These are phyloP conservation scores for Trypanosoma boissoni DNA, from an alignment of 208 protist genomes.

Conservation along the genomic window DNA sequence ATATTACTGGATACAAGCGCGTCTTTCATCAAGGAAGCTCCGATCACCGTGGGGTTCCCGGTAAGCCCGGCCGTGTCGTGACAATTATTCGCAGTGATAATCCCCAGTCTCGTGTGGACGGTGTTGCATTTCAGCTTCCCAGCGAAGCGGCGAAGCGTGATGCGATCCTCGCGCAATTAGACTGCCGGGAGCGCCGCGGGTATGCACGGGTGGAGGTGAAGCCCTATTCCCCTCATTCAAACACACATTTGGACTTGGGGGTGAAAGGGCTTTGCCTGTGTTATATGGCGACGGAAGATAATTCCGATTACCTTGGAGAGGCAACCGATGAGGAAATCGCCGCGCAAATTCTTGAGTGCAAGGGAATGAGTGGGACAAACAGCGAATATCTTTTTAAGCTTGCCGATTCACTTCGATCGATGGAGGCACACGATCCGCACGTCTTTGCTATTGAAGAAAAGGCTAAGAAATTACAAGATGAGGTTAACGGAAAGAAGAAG, in stretches of 20 bases:
- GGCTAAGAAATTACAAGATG: constrained; percentile 31
- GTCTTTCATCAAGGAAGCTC: constrained; percentile 80
- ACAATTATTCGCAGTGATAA: constrained; percentile 51
- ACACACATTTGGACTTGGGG: constrained; percentile 15
- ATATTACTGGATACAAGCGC: constrained; percentile 65
- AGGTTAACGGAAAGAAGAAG: constrained; percentile 4
- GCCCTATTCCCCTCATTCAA: constrained; percentile 36
- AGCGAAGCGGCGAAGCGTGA: constrained; percentile 35
- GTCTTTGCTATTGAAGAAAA: constrained; percentile 62
- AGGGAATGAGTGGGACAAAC: constrained; percentile 63
- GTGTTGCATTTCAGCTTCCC: constrained; percentile 73
- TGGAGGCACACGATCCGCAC: constrained; percentile 54
- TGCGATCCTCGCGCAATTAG: constrained; percentile 50
- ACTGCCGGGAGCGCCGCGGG: constrained; percentile 62
- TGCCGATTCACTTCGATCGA: constrained; percentile 44
- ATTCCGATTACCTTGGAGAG: constrained; percentile 61
- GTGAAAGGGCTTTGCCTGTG: constrained; percentile 43
- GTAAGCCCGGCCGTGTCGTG: constrained; percentile 67
- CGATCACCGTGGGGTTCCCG: constrained; percentile 71
- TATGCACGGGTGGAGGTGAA: constrained; percentile 54
- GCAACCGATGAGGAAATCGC: constrained; percentile 59
- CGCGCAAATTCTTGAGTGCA: constrained; percentile 47
- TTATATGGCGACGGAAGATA: constrained; percentile 72
- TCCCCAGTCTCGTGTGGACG: constrained; percentile 48
- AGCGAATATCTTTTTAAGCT: constrained; percentile 74